phyloP scores from a whole-genome alignment of 495 filamentous ascomycete species.

The Penicillium flavigenum region DNA sequence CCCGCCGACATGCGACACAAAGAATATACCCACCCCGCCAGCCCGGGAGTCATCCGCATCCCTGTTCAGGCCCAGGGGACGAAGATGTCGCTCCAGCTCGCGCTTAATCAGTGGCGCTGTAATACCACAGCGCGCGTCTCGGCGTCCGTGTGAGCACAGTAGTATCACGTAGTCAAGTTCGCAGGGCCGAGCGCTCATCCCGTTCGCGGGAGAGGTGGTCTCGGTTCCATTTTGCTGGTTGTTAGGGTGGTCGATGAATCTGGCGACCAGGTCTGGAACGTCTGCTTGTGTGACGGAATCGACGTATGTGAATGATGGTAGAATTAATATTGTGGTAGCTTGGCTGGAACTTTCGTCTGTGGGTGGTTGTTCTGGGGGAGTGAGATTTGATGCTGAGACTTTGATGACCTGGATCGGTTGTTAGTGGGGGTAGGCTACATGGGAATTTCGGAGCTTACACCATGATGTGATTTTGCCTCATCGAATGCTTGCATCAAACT shows the following conservation, averaged over 20 bases:
- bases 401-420: slow-evolving; percentile 63
- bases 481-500: slow-evolving; percentile 89
- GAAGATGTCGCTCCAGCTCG: slow-evolving; percentile 86
- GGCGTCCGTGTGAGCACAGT: slow-evolving; percentile 88
- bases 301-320: slow-evolving; percentile 82
- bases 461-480: slow-evolving; percentile 63
- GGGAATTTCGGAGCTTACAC: slow-evolving; percentile 50
- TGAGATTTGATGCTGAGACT: slow-evolving; percentile 90
- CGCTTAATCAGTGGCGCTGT: slow-evolving; percentile 81
- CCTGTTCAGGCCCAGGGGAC: slow-evolving; percentile 78
- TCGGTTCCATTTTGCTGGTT: slow-evolving; percentile 59
- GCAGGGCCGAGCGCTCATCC: slow-evolving; percentile 57
- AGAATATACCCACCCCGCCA: slow-evolving; percentile 89
- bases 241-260: slow-evolving; percentile 65
- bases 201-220: slow-evolving; percentile 27
- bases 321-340: slow-evolving; percentile 72
- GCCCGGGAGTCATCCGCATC: slow-evolving; percentile 81
- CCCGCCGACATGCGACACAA: slow-evolving; percentile 91
- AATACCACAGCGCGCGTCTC: slow-evolving; percentile 92
- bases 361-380: slow-evolving; percentile 52
- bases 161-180: slow-evolving; percentile 83
- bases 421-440: slow-evolving; percentile 4
- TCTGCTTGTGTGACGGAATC: slow-evolving; percentile 72
- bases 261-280: slow-evolving; percentile 64
- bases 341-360: slow-evolving; percentile 37